These are phyloP conservation scores for Leishmania tropica DNA, from an alignment of 208 protist species.

Conservation along the genomic window DNA sequence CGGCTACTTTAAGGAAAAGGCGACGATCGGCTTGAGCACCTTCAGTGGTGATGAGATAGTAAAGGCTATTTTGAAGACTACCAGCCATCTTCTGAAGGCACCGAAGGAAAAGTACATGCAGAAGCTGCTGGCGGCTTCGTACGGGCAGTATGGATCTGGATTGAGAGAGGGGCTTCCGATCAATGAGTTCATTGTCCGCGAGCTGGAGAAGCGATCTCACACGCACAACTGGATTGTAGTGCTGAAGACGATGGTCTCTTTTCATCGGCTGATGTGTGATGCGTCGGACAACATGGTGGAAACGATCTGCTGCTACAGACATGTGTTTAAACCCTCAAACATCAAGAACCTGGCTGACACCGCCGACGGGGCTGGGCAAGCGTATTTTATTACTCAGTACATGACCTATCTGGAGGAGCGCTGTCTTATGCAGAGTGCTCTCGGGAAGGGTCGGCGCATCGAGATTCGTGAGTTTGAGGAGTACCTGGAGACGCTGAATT, in stretches of 20 bases:
- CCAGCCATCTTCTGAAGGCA: conserved; percentile 83
- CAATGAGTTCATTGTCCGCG: conserved; percentile 69
- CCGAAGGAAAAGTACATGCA: conserved; percentile 91
- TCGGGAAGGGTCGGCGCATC: conserved; percentile 44
- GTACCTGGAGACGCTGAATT: conserved; percentile 51
- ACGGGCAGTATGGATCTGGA: conserved; percentile 42
- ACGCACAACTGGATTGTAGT: conserved; percentile 89
- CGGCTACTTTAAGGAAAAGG: conserved; percentile 87
- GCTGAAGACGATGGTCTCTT: conserved; percentile 74
- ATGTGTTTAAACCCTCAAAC: conserved; percentile 51
- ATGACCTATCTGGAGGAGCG: conserved; percentile 61
- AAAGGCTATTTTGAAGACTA: conserved; percentile 79
- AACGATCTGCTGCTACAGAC: conserved; percentile 47
- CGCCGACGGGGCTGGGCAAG: conserved; percentile 44
- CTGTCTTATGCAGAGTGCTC: conserved; percentile 33
- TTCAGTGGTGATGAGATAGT: conserved; percentile 76
- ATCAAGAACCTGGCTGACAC: conserved; percentile 65
- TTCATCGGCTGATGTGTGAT: conserved; percentile 73
- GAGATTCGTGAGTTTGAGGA: conserved; percentile 60
- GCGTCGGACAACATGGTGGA: conserved; percentile 62
- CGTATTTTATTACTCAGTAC: conserved; percentile 73
- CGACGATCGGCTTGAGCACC: conserved; percentile 58
- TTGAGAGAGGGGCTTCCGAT: conserved; percentile 33
- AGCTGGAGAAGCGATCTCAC: conserved; percentile 76
- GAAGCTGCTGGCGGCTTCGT: conserved; percentile 64